Conservation (phyloP, 768 basidiomycete species). For the Hydnomerulius pinastri region DNA sequence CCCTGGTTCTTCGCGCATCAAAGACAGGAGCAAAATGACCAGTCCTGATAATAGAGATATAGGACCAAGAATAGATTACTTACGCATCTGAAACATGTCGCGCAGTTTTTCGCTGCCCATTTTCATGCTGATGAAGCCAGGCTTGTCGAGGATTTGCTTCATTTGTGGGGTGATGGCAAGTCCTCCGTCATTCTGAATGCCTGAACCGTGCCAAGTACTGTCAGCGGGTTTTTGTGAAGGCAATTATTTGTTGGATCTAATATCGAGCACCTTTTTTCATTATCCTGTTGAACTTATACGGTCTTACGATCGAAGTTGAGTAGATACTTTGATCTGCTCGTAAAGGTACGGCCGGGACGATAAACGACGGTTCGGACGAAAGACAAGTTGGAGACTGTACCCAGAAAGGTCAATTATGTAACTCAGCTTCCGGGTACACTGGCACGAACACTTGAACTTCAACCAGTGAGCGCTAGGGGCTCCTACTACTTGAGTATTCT, state of each 20-base stretch:
- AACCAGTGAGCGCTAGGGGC: too few relatives aligned
- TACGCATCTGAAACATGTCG: conserved; percentile 31
- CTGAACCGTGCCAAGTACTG: background rate
- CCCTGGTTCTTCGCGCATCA: background rate
- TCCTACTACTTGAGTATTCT: too few relatives aligned
- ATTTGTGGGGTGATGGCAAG: conserved; percentile 29
- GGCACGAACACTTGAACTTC: too few relatives aligned
- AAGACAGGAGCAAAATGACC: background rate
- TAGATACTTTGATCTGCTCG: too few relatives aligned
- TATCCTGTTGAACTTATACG: too few relatives aligned
- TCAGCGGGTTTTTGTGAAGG: background rate
- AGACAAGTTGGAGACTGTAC: too few relatives aligned
- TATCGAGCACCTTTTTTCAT: background rate
- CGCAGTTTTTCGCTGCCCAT: conserved; percentile 30
- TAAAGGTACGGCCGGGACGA: too few relatives aligned
- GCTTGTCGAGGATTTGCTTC: conserved; percentile 24
- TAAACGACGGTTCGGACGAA: too few relatives aligned
- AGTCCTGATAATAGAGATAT: background rate
- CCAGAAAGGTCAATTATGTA: too few relatives aligned
- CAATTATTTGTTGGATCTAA: background rate
- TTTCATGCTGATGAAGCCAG: conserved; percentile 24
- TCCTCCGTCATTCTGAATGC: conserved; percentile 15
- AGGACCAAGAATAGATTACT: conserved; percentile 1
- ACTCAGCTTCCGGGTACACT: too few relatives aligned
- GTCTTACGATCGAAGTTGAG: too few relatives aligned